Evolutionary conservation across 169 alveolate species (phyloP).

Genomic region (Eimeria tenella): DNA sequence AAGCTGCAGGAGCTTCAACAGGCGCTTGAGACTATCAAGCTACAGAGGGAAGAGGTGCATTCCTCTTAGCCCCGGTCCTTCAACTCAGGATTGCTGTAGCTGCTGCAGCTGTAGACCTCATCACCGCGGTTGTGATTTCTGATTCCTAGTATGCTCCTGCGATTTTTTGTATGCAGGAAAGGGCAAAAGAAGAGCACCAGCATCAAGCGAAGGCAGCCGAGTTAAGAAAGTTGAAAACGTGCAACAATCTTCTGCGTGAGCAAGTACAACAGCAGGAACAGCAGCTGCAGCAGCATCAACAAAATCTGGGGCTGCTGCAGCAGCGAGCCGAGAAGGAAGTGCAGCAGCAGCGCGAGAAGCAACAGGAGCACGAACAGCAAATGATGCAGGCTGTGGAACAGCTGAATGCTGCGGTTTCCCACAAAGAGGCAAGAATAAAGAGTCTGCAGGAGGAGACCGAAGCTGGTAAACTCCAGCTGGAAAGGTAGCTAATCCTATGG

Average conservation of each 20-base stretch:
- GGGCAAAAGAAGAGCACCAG: constrained; percentile 10
- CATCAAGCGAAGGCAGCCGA: constrained; percentile 28
- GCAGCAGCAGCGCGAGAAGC: constrained; percentile 46
- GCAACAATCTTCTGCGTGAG: constrained; percentile 37
- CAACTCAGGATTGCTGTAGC: not conserved
- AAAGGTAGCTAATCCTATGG: not conserved
- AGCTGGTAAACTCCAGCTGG: constrained; percentile 46
- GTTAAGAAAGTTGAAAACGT: not conserved
- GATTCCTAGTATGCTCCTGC: not conserved
- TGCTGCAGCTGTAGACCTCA: not conserved
- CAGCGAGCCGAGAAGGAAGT: constrained; percentile 34
- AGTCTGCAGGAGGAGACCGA: constrained; percentile 40
- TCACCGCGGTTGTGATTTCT: not conserved
- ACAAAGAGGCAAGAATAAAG: constrained; percentile 48
- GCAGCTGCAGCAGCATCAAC: constrained; percentile 15
- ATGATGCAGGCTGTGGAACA: constrained; percentile 47
- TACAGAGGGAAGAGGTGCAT: constrained; percentile 35
- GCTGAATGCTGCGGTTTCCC: constrained; percentile 51
- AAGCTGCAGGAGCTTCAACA: constrained; percentile 40
- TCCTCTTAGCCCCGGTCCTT: not conserved
- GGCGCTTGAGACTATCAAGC: constrained; percentile 26
- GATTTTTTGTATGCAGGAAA: constrained; percentile 27
- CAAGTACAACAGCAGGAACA: constrained; percentile 43
- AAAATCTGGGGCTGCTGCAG: constrained; percentile 20
- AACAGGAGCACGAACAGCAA: constrained; percentile 56